A percentile compares a stretch with the other conserved stretches of the same genome.
Evolutionary conservation across 2,329 filamentous ascomycete genomes (phyloP).

Genomic region (Herpotrichia juniperi): DNA sequence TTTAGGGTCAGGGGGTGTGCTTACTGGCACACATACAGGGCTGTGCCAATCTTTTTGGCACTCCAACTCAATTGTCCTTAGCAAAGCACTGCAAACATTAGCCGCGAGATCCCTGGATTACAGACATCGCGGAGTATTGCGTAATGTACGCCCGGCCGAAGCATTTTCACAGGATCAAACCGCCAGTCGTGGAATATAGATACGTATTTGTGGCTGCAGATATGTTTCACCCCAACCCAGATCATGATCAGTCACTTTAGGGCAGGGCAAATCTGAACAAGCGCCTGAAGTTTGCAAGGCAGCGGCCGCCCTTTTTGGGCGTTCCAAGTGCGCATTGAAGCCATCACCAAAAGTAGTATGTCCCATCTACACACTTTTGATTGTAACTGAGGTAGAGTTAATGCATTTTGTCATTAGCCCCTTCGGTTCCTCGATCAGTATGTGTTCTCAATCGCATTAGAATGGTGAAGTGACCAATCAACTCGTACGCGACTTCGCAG

Average conservation of each 20-base stretch:
- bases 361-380: background rate
- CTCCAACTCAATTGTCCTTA: background rate
- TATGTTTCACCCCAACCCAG: background rate
- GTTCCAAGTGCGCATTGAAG: no score
- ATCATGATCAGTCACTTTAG: background rate
- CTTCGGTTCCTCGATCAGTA: background rate
- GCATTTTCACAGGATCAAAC: background rate
- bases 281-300: background rate
- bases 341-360: background rate
- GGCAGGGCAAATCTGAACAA: background rate
- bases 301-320: background rate
- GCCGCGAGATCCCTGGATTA: background rate
- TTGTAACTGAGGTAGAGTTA: background rate
- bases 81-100: background rate
- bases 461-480: background rate
- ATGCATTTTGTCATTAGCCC: background rate
- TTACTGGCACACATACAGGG: constrained; percentile 10
- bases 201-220: constrained; percentile 4
- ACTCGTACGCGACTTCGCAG: background rate
- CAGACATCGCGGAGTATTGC: background rate
- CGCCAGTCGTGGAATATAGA: background rate
- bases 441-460: background rate
- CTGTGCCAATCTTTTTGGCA: background rate
- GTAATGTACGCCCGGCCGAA: background rate
- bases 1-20: constrained; percentile 1